phyloP scores from a whole-genome alignment of 441 rosid species.

The Corymbia calophylla region DNA sequence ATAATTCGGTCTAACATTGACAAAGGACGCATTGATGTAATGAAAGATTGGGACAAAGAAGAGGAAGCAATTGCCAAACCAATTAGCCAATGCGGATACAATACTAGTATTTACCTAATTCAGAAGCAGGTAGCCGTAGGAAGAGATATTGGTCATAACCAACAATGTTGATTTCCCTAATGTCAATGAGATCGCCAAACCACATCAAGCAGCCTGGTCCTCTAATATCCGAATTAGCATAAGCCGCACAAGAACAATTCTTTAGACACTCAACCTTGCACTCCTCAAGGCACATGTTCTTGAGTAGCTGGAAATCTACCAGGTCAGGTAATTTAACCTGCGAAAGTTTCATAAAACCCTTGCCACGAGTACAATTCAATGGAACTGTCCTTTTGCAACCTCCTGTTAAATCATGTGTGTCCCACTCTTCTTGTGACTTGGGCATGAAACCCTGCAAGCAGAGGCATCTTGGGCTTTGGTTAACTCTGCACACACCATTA shows the following conservation, averaged over 20 bases:
- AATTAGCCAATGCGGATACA: not conserved
- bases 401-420: not conserved
- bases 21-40: not conserved
- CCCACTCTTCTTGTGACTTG: not conserved
- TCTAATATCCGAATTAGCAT: not conserved
- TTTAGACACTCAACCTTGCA: not conserved
- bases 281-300: slow-evolving; percentile 1
- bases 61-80: not conserved
- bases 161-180: not conserved
- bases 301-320: not conserved
- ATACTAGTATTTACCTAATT: not conserved
- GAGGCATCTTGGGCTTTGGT: not conserved
- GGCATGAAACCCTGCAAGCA: slow-evolving; percentile 2
- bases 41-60: not conserved
- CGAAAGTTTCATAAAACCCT: not conserved
- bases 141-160: not conserved
- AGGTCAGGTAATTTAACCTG: not conserved
- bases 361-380: not conserved
- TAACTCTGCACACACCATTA: not conserved
- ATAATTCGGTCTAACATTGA: not conserved
- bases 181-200: slow-evolving; percentile 1
- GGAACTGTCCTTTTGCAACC: slow-evolving; percentile 1
- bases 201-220: slow-evolving; percentile 4
- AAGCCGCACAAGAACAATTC: slow-evolving; percentile 7
- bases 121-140: slow-evolving; percentile 1